Base-by-base conservation (phyloP, 1,139 yeast genomes). In the Maudiozyma humilis region DNA sequence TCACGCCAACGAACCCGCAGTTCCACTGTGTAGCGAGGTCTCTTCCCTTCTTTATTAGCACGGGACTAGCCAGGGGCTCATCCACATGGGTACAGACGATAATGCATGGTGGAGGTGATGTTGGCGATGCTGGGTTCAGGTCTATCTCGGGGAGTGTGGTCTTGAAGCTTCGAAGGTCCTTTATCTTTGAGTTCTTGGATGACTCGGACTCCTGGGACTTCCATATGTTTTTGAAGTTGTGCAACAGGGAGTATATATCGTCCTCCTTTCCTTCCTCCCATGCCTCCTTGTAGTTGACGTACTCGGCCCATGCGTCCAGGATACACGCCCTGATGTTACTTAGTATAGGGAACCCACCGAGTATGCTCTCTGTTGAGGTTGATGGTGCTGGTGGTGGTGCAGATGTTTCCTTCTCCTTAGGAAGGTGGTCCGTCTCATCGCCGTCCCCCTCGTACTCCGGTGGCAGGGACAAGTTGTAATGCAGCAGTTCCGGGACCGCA, bases 281-380 rank as follows among this genome's bases (percentile, higher is more conserved):
- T 32, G 69, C 68, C 23, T 60, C 64, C 47, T 72, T 72, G 57
- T 76, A 82, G 5, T 69, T 66, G 44, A 73, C 63, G 55, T 73
- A 83, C 55, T 82, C 87, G 37, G 67, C 69, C 93, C 93, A 83
- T 1, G 89, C 89, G 48, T 82, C 88, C 19, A 72, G 70, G 32
- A 83, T 69, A 0, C 84, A 75, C 4, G 67, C 69, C 54, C 75
- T 71, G 47, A 78, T 75, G 5, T 68, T 66, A 32, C 70, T 67
- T 17, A 80, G 58, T 8, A 77, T 55, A 5, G 69, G 64, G 41
- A 78, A 64, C 0, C 82, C 70, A 16, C 71, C 68, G 34, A 59
- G 61, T 7, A 45, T 34, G n/a, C 42, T 45, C 18, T 17, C 16
- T 8, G 15, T 17, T 3, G 25, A 18, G 18, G 36, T 40, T 3